These are phyloP conservation scores for Ophiostoma montium DNA, from an alignment of 2,329 filamentous ascomycete genomes.

Conservation along the genomic window DNA sequence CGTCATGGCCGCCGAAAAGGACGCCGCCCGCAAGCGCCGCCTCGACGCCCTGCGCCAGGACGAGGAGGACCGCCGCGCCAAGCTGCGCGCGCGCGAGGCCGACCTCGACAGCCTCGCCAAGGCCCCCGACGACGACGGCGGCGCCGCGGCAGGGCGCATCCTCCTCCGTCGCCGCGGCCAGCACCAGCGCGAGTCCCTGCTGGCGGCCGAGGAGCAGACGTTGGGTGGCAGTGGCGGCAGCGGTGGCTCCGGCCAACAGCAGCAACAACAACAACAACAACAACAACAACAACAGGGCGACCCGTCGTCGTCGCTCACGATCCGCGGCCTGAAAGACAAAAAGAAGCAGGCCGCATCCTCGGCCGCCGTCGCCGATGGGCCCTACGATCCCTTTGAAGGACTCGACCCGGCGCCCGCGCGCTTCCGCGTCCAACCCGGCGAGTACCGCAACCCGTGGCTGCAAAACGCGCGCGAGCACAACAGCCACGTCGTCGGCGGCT, in stretches of 20 bases:
- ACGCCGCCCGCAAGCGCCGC: slow-evolving; percentile 49
- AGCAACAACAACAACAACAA: background rate
- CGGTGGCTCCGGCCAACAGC: slow-evolving; percentile 9
- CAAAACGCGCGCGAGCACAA: slow-evolving; percentile 51
- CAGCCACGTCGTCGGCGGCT: slow-evolving; percentile 63
- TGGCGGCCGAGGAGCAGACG: slow-evolving; percentile 27
- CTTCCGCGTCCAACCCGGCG: slow-evolving; percentile 47
- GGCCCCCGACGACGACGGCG: slow-evolving; percentile 31
- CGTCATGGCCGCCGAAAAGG: slow-evolving; percentile 49
- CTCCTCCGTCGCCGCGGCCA: slow-evolving; percentile 62
- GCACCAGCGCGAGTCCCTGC: slow-evolving; percentile 20
- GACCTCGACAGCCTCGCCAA: slow-evolving; percentile 56
- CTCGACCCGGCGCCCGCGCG: slow-evolving; percentile 53
- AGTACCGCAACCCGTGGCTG: slow-evolving; percentile 65
- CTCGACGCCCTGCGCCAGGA: slow-evolving; percentile 52
- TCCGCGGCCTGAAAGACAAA: slow-evolving; percentile 66
- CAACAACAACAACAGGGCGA: background rate
- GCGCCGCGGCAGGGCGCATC: slow-evolving; percentile 38
- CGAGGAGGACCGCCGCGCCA: slow-evolving; percentile 51
- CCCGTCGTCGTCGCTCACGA: slow-evolving; percentile 33
- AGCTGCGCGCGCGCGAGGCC: slow-evolving; percentile 49
- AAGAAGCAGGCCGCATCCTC: slow-evolving; percentile 19
- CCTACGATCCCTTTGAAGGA: slow-evolving; percentile 83
- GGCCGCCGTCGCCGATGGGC: slow-evolving; percentile 46
- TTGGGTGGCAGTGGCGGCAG: slow-evolving; percentile 4